Conservation (phyloP, 2,329 filamentous ascomycete genomes). For the Sclerotinia subarctica region DNA sequence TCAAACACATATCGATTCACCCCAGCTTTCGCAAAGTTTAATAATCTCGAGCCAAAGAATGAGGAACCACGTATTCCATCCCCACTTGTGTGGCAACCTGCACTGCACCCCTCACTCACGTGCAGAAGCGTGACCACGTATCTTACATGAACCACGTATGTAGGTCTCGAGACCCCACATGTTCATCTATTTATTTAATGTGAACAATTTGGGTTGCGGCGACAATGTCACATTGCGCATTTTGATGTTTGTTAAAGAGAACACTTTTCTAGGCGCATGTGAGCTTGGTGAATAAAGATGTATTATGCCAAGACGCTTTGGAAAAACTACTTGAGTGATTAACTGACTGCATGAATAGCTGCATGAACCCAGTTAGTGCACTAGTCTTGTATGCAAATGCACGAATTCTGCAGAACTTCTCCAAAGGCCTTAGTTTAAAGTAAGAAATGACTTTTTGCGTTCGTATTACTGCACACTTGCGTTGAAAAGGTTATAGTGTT, state of each 20-base stretch:
- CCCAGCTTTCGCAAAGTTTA: not conserved
- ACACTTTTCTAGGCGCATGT: not conserved
- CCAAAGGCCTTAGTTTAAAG: too few relatives aligned
- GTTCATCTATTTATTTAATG: constrained; percentile 1
- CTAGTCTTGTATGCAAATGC: not conserved
- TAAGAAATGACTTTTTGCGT: not conserved
- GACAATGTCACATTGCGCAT: too few relatives aligned
- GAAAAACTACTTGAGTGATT: not conserved
- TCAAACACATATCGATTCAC: not conserved
- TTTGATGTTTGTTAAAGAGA: too few relatives aligned
- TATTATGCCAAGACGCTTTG: not conserved
- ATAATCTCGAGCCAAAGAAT: not conserved
- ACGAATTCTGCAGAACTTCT: not conserved
- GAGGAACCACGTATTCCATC: constrained; percentile 3
- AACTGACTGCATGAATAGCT: not conserved
- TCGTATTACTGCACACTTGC: not conserved
- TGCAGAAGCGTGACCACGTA: constrained; percentile 10
- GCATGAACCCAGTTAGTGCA: not conserved
- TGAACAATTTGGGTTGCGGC: not conserved
- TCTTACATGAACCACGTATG: constrained; percentile 2
- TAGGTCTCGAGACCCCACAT: constrained; percentile 1
- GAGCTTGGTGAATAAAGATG: not conserved
- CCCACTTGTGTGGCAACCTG: not conserved
- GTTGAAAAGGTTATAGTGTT: not conserved
- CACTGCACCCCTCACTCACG: constrained; percentile 3